Conservation (phyloP, 352 stramenopile species). For the Pilasporangium apinafurcum region DNA sequence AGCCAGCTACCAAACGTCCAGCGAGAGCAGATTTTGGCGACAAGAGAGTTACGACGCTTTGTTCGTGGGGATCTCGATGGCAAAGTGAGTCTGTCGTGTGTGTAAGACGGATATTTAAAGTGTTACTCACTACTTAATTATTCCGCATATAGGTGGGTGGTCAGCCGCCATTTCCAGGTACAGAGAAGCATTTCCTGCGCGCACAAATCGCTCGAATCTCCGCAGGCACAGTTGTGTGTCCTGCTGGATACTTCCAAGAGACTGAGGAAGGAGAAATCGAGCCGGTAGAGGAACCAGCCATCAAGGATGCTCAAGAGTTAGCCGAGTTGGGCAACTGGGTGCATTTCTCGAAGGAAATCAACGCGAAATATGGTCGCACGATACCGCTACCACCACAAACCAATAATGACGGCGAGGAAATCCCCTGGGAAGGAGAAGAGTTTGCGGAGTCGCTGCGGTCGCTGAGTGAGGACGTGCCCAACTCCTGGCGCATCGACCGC, state of each 20-base stretch:
- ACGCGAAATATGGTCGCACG: conserved; percentile 68
- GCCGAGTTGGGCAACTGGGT: conserved; percentile 72
- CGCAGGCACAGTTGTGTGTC: conserved; percentile 70
- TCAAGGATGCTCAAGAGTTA: conserved; percentile 71
- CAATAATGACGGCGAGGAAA: conserved; percentile 66
- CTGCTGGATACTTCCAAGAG: conserved; percentile 84
- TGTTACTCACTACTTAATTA: no score
- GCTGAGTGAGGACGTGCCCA: conserved; percentile 57
- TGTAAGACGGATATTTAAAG: no score
- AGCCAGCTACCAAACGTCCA: conserved; percentile 71
- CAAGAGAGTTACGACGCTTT: conserved; percentile 72
- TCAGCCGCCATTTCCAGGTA: conserved; percentile 86
- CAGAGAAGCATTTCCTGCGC: conserved; percentile 82
- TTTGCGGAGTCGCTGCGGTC: conserved; percentile 48
- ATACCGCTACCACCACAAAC: conserved; percentile 62
- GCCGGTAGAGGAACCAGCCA: conserved; percentile 57
- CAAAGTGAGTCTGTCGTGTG: conserved; percentile 49
- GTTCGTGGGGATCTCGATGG: conserved; percentile 80
- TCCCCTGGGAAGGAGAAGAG: conserved; percentile 59
- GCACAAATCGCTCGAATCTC: conserved; percentile 89
- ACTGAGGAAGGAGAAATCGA: conserved; percentile 48
- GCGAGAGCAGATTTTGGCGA: conserved; percentile 69
- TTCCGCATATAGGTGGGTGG: conserved; percentile 49
- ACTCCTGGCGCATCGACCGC: conserved; percentile 70
- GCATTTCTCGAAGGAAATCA: conserved; percentile 87